Evolutionary conservation across 2,329 filamentous ascomycete species (phyloP).

Genomic region (Exophiala phaeomuriformis): DNA sequence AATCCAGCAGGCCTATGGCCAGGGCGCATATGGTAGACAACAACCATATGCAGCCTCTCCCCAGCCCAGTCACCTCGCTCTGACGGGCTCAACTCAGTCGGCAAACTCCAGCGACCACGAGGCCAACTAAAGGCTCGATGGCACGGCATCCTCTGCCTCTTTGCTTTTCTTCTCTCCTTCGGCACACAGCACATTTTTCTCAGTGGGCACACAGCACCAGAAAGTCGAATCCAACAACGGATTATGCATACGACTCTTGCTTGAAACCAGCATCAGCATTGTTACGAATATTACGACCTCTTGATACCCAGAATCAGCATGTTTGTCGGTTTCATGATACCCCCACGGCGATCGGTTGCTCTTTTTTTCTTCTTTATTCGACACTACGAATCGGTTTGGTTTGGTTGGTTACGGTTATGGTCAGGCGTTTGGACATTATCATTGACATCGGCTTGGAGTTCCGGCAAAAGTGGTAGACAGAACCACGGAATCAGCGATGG

Average conservation of each 20-base stretch:
- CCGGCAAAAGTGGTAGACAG: neutral
- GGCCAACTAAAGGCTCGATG: neutral
- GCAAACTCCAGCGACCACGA: neutral
- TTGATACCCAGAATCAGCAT: too few species aligned
- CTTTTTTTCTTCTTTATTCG: neutral
- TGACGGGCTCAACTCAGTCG: too few species aligned
- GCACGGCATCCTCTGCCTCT: neutral
- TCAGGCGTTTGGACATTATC: conserved; percentile 1
- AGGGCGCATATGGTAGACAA: too few species aligned
- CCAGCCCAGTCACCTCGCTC: too few species aligned
- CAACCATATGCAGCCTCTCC: too few species aligned
- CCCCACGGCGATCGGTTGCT: neutral
- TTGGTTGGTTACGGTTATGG: neutral
- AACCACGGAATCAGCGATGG: conserved; percentile 1
- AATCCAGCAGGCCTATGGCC: too few species aligned
- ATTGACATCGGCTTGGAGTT: conserved; percentile 3
- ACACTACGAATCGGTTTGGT: neutral
- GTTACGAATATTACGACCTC: neutral
- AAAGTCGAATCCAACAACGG: too few species aligned
- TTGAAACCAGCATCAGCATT: neutral
- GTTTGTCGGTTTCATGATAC: neutral
- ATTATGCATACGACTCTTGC: too few species aligned
- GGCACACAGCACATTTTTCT: neutral
- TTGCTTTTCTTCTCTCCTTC: neutral
- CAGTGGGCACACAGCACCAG: too few species aligned